phyloP scores from a whole-genome alignment of 768 basidiomycete species.

The Rossbeevera mucosa region DNA sequence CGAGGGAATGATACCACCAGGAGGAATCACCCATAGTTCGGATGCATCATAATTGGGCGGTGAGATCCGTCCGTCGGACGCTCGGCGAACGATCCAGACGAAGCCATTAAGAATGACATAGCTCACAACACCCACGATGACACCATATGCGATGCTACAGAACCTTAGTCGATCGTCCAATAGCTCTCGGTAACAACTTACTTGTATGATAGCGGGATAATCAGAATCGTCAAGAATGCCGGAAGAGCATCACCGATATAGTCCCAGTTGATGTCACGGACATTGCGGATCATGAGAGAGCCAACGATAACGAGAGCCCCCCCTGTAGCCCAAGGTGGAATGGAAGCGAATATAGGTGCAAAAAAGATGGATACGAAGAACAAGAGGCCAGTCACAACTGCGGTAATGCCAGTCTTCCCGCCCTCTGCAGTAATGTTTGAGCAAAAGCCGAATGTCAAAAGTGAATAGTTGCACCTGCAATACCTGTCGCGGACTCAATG shows the following conservation, averaged over 20 bases:
- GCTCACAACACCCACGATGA: slow-evolving; percentile 72
- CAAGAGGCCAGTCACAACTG: slow-evolving; percentile 62
- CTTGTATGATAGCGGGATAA: slow-evolving; percentile 80
- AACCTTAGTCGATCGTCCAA: background rate
- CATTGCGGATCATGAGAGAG: slow-evolving; percentile 85
- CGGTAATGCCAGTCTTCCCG: slow-evolving; percentile 82
- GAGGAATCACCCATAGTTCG: slow-evolving; percentile 69
- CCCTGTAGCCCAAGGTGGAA: slow-evolving; percentile 84
- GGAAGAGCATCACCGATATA: slow-evolving; percentile 86
- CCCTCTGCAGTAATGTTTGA: slow-evolving; percentile 51
- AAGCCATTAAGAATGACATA: slow-evolving; percentile 73
- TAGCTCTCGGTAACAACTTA: slow-evolving; percentile 28
- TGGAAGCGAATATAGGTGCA: slow-evolving; percentile 82
- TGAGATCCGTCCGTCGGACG: slow-evolving; percentile 52
- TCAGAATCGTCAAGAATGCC: slow-evolving; percentile 76
- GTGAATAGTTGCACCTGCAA: slow-evolving; percentile 45
- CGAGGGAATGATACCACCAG: slow-evolving; percentile 59
- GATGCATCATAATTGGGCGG: slow-evolving; percentile 61
- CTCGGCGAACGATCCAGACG: slow-evolving; percentile 52
- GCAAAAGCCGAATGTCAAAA: background rate
- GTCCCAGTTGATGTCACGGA: slow-evolving; percentile 84
- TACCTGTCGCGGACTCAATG: slow-evolving; percentile 80
- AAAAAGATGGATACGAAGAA: slow-evolving; percentile 88
- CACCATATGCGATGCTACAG: slow-evolving; percentile 79
- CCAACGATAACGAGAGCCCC: slow-evolving; percentile 82